Base-by-base conservation (phyloP, 140 eudicot species). In the Eryngium alpinum region DNA sequence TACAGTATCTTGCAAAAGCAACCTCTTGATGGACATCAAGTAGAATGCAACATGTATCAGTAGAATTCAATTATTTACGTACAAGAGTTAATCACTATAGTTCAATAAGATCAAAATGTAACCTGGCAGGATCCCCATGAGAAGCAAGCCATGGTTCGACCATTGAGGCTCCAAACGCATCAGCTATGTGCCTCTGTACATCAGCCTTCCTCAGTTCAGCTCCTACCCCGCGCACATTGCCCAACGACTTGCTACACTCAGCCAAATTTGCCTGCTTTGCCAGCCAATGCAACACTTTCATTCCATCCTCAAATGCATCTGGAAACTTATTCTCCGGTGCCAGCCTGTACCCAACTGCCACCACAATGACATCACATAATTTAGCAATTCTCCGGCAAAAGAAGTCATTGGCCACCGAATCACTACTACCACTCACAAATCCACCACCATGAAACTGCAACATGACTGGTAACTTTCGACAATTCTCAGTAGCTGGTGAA, bases 71-170 rank as follows among this genome's bases (percentile, higher is more conserved):
- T 53, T 33, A 10, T 78, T 78, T 19, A 34, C 33, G 19, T 28
- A 44, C 63, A 25, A 79, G 18, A 18, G 31, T 10, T 22, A 62
- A 38, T 25, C 56, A 63, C 17, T 14, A 79, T 72, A 78, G 29
- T 50, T 62, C 51, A 10, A 79, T 15, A 57, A 22, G 16, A 34
- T 50, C 21, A 70, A 65, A 70, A 81, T 77, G 83, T 80, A 74
- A 94, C 98, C 98, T 94, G 51, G 97, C 89, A 19, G 97, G 98
- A 87, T 94, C 97, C 24, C 94, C 98, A 83, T 94, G 98, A 67
- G 97, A 94, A 84, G 98, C 98, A 84, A 94, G 74, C 98, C 98
- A 94, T n/a, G 98, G 98, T 87, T 94, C 98, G 75, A 89, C 97
- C 96, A 94, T 84, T 4, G 98, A 94, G n/a, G 98, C 98, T 75